Conservation (phyloP, 257 asterid species). For the Petrea volubilis region DNA sequence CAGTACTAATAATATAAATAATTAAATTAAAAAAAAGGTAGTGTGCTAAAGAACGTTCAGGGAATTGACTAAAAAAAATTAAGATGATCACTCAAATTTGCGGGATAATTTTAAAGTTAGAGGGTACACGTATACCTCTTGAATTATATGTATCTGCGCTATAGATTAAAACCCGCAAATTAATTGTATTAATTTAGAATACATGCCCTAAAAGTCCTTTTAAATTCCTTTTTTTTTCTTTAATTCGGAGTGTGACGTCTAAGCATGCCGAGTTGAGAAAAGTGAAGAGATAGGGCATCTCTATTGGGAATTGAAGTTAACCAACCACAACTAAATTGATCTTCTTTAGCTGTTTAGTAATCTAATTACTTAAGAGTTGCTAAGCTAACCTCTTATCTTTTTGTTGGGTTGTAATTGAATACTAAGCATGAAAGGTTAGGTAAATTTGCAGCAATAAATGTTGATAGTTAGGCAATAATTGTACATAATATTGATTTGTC, state of each 20-base stretch:
- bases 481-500: too few relatives aligned
- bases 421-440: conserved; percentile 10
- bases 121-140: too few relatives aligned
- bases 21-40: too few relatives aligned
- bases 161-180: not conserved
- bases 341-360: not conserved
- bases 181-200: too few relatives aligned
- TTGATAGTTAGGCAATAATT: not conserved
- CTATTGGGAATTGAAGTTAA: conserved; percentile 15
- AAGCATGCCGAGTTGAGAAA: not conserved
- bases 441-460: not conserved
- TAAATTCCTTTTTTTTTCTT: too few relatives aligned
- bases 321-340: conserved; percentile 24
- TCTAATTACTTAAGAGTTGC: conserved; percentile 17
- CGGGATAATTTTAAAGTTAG: too few relatives aligned
- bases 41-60: too few relatives aligned
- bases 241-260: not conserved
- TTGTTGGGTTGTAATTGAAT: conserved; percentile 13
- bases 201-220: too few relatives aligned
- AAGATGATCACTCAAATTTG: too few relatives aligned
- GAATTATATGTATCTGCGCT: too few relatives aligned
- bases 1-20: too few relatives aligned
- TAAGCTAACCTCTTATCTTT: conserved; percentile 23
- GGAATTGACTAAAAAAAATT: too few relatives aligned
- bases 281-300: not conserved